Evolutionary conservation across 1,284 basidiomycete species (phyloP).

Genomic region (Pisolithus thermaeus): DNA sequence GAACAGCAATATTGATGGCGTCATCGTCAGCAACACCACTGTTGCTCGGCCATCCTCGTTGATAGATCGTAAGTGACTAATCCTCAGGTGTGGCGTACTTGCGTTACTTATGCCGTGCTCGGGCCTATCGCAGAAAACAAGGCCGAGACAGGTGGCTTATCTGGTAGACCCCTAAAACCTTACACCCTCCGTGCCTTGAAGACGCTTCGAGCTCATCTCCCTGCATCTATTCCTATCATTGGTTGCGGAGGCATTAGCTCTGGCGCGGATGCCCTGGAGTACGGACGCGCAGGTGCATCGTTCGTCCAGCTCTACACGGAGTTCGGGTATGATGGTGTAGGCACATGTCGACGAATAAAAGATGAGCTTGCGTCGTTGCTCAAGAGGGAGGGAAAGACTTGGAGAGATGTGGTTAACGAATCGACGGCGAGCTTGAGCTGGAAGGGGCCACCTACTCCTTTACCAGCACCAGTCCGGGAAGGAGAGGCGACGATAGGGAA

Average conservation of each 20-base stretch:
- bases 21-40: conserved; percentile 97
- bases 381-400: conserved; percentile 61
- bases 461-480: conserved; percentile 1
- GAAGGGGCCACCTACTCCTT: conserved; percentile 27
- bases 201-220: conserved; percentile 72
- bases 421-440: conserved; percentile 47
- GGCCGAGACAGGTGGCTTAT: conserved; percentile 81
- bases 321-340: conserved; percentile 90
- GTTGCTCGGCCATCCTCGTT: conserved; percentile 69
- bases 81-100: neutral
- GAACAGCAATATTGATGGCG: conserved; percentile 78
- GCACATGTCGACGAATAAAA: conserved; percentile 83
- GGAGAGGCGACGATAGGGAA: conserved; percentile 27
- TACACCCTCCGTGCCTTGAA: conserved; percentile 74
- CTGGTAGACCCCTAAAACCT: conserved; percentile 83
- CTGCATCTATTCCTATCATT: conserved; percentile 77
- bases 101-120: conserved; percentile 2
- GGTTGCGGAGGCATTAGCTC: conserved; percentile 90
- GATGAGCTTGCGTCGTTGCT: conserved; percentile 75
- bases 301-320: conserved; percentile 90
- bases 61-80: conserved; percentile 42
- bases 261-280: conserved; percentile 87
- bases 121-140: conserved; percentile 44
- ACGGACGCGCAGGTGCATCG: conserved; percentile 82
- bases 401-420: conserved; percentile 60